Evolutionary conservation across 2,329 filamentous ascomycete genomes (phyloP), one percentile per base, ranked within the genome.

Genomic region (Verticillium nonalfalfae): DNA sequence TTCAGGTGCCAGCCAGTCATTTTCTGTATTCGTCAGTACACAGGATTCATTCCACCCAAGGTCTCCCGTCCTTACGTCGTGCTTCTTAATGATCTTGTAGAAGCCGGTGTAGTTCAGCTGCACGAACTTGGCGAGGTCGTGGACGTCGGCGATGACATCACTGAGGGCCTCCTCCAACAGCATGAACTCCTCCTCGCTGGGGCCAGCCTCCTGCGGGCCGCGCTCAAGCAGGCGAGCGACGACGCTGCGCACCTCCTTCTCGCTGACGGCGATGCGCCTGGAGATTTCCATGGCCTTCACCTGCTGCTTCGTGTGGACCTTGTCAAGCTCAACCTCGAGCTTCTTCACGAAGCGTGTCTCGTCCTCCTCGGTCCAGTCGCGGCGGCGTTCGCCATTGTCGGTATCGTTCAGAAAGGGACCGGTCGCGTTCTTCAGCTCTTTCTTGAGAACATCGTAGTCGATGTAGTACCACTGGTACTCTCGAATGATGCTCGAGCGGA

Each of bases 31-130:
- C n/a, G 45, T 26, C n/a, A 36, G 14, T 56, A 18, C 14, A 34
- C 26, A 15, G 33, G 18, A 26, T 5, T 11, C 39, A 14, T 15
- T 50, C 62, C 36, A 64, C 57, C 35, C 10, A 3, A 11, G 34
- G n/a, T 7, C 7, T 9, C 1, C 15, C 4, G 9, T 7, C 4
- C 90, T 68, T 76, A 94, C 91, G 78, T 97, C 95, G 75, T 99
- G 95, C 82, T 99, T 99, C 83, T 99, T 99, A 77, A 99, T 97
- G 66, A 99, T 99, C 82, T 99, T 99, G 81, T 97, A 96, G 74
- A 99, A 99, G 5, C 95, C 95, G 0, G 94, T 98, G 73, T 99
- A 99, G 78, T 99, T 99, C 72, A 99, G 80, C 79, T 97, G 94
- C 7, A 96, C 96, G 74, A 97, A 99, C 78, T 98, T 98, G 75